Evolutionary conservation across 176 grass and related monocot genomes (phyloP).

Genomic region (Cenchrus fungigraminus): DNA sequence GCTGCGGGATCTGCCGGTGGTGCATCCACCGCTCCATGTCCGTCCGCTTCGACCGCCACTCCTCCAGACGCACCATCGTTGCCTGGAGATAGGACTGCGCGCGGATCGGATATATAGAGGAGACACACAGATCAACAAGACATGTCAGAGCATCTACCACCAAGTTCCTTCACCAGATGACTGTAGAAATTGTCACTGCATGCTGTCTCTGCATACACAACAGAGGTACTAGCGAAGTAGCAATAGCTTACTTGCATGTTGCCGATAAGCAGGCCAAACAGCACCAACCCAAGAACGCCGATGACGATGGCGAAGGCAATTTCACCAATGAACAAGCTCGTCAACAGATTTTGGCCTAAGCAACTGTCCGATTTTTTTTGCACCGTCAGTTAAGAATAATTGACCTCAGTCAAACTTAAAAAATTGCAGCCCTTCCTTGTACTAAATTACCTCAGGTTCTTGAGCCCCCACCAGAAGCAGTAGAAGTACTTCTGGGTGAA

Average conservation of each 20-base stretch:
- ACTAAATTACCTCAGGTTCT: conserved; percentile 73
- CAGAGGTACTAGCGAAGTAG: not conserved
- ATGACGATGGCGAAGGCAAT: conserved; percentile 81
- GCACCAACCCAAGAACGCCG: conserved; percentile 78
- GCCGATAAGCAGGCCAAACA: conserved; percentile 93
- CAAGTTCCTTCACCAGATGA: not conserved
- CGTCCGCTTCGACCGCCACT: conserved; percentile 82
- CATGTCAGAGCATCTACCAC: not conserved
- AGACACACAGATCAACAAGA: not conserved
- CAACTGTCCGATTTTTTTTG: conserved; percentile 43
- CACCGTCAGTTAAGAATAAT: not conserved
- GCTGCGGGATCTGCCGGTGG: conserved; percentile 80
- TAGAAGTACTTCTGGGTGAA: conserved; percentile 96
- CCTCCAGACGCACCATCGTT: conserved; percentile 86
- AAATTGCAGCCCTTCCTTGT: too few species aligned
- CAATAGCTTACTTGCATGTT: conserved; percentile 86
- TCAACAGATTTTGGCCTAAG: conserved; percentile 86
- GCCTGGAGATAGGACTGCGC: conserved; percentile 85
- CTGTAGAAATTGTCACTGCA: not conserved
- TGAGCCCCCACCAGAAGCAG: conserved; percentile 99
- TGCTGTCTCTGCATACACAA: not conserved
- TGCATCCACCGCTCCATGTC: conserved; percentile 99
- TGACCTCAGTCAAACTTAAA: not conserved
- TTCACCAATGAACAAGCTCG: conserved; percentile 72
- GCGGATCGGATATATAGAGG: not conserved